phyloP scores from a whole-genome alignment of 176 grass and related monocot species.

The Avena eriantha region DNA sequence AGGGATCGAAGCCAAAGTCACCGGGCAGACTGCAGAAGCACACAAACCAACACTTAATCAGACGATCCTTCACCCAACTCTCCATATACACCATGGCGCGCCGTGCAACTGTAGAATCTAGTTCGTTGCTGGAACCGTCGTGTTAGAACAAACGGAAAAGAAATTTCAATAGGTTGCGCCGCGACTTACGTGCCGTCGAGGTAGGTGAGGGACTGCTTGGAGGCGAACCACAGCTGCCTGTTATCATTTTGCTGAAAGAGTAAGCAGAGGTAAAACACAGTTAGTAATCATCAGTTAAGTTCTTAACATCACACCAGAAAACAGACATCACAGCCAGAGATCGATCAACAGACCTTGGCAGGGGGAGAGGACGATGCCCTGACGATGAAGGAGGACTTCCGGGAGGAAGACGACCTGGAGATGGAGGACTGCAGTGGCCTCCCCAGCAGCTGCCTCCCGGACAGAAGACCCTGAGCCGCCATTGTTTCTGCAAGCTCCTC shows the following conservation, averaged over 20 bases:
- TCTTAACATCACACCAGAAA: background rate
- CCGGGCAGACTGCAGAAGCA: slow-evolving; percentile 70
- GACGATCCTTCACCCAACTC: no score
- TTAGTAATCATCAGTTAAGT: background rate
- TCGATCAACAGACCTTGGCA: slow-evolving; percentile 57
- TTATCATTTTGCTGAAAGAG: slow-evolving; percentile 74
- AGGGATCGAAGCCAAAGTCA: slow-evolving; percentile 83
- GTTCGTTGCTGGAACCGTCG: background rate
- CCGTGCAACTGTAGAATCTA: background rate
- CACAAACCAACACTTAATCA: background rate
- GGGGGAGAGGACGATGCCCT: slow-evolving; percentile 83
- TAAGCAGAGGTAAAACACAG: background rate
- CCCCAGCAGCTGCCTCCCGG: slow-evolving; percentile 81
- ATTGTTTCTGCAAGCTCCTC: slow-evolving; percentile 37
- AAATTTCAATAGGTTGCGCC: background rate
- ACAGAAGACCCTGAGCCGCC: slow-evolving; percentile 87
- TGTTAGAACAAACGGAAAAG: background rate
- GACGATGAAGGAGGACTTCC: slow-evolving; percentile 74
- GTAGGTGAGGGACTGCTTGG: slow-evolving; percentile 92
- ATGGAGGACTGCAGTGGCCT: slow-evolving; percentile 56
- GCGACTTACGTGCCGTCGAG: slow-evolving; percentile 80
- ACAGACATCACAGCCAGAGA: background rate
- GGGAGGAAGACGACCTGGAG: slow-evolving; percentile 56
- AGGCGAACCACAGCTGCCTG: slow-evolving; percentile 97
- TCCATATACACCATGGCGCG: no score